Percentiles rank a stretch among this genome's conserved stretches.
Evolutionary conservation across 345 rosid genomes (phyloP).

Genomic region (Cochlearia excelsa): DNA sequence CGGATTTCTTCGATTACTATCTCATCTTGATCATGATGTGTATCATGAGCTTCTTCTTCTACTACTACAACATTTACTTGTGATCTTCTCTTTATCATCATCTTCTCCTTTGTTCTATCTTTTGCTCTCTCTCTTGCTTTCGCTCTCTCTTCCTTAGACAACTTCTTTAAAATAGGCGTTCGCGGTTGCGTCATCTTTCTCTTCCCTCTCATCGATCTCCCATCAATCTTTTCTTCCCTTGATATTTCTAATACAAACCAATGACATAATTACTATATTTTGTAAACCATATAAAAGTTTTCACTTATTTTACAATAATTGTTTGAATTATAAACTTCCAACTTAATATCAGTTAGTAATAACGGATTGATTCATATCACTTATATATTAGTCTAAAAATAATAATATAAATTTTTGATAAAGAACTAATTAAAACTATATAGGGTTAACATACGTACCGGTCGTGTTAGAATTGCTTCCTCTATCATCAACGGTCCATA

Average conservation of each 20-base stretch:
- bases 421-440: neutral
- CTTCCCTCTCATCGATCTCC: constrained; percentile 35
- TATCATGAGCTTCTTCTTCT: constrained; percentile 19
- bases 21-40: constrained; percentile 5
- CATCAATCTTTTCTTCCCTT: constrained; percentile 22
- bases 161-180: constrained; percentile 26
- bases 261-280: neutral
- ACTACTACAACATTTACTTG: constrained; percentile 15
- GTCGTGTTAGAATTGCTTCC: constrained; percentile 20
- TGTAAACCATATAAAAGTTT: neutral
- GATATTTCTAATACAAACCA: constrained; percentile 5
- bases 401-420: no score
- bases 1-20: constrained; percentile 7
- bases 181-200: constrained; percentile 29
- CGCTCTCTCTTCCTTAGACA: constrained; percentile 49
- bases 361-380: no score
- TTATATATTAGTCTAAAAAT: no score
- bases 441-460: constrained; percentile 25
- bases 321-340: no score
- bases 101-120: constrained; percentile 57
- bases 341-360: no score
- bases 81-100: constrained; percentile 28
- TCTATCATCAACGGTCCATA: constrained; percentile 30
- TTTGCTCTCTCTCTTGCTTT: constrained; percentile 75
- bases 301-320: no score